Evolutionary conservation across 2,329 filamentous ascomycete genomes (phyloP).

Genomic region (Botryosphaeria dothidea): DNA sequence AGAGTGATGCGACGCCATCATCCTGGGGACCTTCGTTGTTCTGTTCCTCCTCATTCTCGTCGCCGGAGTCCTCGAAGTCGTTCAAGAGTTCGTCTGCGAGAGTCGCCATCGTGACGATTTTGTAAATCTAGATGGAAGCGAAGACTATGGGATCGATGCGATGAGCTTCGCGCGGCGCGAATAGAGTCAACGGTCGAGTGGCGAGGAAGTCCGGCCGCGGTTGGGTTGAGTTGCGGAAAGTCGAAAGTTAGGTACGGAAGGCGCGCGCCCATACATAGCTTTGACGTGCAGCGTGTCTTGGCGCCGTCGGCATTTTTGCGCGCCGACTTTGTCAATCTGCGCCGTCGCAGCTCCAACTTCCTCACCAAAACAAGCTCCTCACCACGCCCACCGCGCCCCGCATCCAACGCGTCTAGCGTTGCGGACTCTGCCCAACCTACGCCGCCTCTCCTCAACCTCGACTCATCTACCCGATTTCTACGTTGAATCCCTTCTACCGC

Average conservation of each 20-base stretch:
- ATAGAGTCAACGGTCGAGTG: background rate
- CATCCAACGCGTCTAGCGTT: background rate
- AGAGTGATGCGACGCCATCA: slow-evolving; percentile 33
- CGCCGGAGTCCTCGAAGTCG: slow-evolving; percentile 84
- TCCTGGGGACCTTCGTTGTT: slow-evolving; percentile 41
- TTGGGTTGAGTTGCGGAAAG: background rate
- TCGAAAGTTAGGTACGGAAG: background rate
- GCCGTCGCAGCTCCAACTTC: slow-evolving; percentile 14
- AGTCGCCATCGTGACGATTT: slow-evolving; percentile 66
- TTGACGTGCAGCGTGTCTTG: background rate
- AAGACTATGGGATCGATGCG: background rate
- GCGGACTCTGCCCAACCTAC: background rate
- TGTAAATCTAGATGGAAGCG: too few species aligned
- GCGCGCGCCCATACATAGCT: background rate
- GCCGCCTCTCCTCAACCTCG: background rate
- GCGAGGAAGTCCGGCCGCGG: background rate
- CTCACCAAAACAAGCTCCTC: slow-evolving; percentile 16
- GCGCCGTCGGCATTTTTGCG: slow-evolving; percentile 1
- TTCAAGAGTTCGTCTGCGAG: slow-evolving; percentile 90
- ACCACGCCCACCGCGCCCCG: background rate
- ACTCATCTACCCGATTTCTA: background rate
- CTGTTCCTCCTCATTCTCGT: slow-evolving; percentile 67
- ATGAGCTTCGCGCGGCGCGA: background rate
- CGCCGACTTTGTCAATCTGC: slow-evolving; percentile 9
- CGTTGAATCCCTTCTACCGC: background rate